Evolutionary conservation across 208 protist species (phyloP), one percentile per base, ranked within the genome.

Genomic region (Trypanosoma rangeli): DNA sequence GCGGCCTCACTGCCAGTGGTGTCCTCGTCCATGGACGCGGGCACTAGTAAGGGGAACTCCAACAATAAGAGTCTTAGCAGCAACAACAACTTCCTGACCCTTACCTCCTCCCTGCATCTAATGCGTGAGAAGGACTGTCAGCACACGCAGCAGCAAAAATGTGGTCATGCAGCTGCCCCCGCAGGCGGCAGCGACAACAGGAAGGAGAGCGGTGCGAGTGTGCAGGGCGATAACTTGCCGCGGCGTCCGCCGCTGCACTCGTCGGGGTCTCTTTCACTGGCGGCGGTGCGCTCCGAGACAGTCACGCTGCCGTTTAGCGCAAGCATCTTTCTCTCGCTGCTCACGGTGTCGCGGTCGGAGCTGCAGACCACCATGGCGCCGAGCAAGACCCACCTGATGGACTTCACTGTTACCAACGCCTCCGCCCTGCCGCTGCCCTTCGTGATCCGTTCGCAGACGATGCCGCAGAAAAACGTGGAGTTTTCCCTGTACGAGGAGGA

Each of bases 401-500:
- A 87, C 48, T 93, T 95, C 68, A 71, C 76, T 20, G 83, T 93
- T 3, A 88, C 83, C 4, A 95, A 95, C 71, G 68, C 65, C 0
- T 93, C 87, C 0, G 78, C 78, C 26, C 64, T 83, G 29, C 85
- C 87, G 18, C 73, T 92, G 20, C 69, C 78, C 7, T 93, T 95
- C 81, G 82, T 93, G 15, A 89, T 95, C 67, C 79, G 90, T 24
- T 80, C 78, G 48, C 87, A 89, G 62, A 74, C 75, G 3, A 85
- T 92, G 63, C 76, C 80, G 3, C 58, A 83, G 16, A 86, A 85
- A 52, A 84, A 81, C 26, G 42, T 94, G 3, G 82, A 90, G 26
- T 58, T 95, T 5, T 81, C 74, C 33, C 48, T 95, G 0, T 95
- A 92, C 67, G 86, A 90, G 54, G 72, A 83, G 29, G 86, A 94